These are phyloP conservation scores for Rubus parviflorus DNA, from an alignment of 306 rosid species.

Conservation along the genomic window DNA sequence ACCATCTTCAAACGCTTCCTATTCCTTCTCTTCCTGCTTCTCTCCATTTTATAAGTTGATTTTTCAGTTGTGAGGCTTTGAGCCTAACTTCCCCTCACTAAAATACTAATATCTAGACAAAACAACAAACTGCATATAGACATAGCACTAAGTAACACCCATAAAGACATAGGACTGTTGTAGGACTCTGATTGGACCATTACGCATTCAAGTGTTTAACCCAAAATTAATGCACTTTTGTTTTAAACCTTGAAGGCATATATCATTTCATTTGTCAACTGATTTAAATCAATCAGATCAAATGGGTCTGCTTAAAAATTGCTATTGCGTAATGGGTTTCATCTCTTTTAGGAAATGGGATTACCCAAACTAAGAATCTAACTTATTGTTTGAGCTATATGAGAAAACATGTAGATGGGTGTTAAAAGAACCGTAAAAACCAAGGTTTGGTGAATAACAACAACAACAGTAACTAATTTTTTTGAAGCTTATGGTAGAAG, in stretches of 20 bases:
- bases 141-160: slow-evolving; percentile 53
- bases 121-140: slow-evolving; percentile 41
- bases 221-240: background rate
- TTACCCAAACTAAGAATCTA: background rate
- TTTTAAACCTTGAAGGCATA: background rate
- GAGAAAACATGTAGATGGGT: background rate
- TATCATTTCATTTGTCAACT: background rate
- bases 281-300: background rate
- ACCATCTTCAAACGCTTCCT: slow-evolving; percentile 45
- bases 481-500: slow-evolving; percentile 7
- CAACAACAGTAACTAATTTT: background rate
- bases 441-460: background rate
- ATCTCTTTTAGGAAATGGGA: background rate
- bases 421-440: background rate
- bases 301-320: background rate
- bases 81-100: slow-evolving; percentile 19
- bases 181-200: slow-evolving; percentile 24
- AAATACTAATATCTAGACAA: slow-evolving; percentile 30
- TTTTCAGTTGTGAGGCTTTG: background rate
- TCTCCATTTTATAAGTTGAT: slow-evolving; percentile 44
- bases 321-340: background rate
- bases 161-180: slow-evolving; percentile 42
- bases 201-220: background rate
- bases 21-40: background rate
- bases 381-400: background rate